Percentiles rank a stretch among this genome's conserved stretches.
phyloP scores from a whole-genome alignment of 768 basidiomycete species.

The Sistotremastrum niveocremeum region DNA sequence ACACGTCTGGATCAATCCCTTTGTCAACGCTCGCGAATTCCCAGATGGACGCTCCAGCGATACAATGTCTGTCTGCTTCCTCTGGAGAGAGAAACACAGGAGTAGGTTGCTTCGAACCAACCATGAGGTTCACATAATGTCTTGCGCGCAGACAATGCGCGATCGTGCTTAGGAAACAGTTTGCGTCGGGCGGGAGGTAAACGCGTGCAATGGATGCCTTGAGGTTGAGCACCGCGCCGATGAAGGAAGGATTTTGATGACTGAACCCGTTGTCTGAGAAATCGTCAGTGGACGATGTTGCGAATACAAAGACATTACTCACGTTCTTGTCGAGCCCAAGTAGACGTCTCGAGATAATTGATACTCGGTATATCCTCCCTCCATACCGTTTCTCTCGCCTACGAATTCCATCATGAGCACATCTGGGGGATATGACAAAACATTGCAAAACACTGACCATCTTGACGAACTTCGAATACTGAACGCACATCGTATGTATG shows the following conservation, averaged over 20 bases:
- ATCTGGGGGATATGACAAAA: too few species aligned
- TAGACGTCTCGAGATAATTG: conserved; percentile 82
- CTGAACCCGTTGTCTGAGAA: conserved; percentile 64
- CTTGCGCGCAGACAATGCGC: conserved; percentile 74
- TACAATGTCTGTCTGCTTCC: conserved; percentile 71
- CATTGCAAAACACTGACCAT: conserved; percentile 32
- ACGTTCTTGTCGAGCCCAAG: conserved; percentile 69
- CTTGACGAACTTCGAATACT: conserved; percentile 81
- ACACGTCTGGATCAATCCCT: conserved; percentile 62
- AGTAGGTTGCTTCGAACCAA: conserved; percentile 76
- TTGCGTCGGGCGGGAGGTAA: conserved; percentile 84
- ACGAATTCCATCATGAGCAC: not conserved
- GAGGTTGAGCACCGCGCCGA: conserved; percentile 72
- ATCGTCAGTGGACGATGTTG: too few species aligned
- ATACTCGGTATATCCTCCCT: conserved; percentile 54
- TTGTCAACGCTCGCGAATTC: conserved; percentile 65
- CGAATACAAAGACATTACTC: too few species aligned
- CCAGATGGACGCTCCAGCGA: conserved; percentile 82
- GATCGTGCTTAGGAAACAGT: conserved; percentile 72
- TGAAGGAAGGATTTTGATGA: conserved; percentile 78
- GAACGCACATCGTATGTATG: conserved; percentile 80
- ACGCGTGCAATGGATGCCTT: conserved; percentile 61
- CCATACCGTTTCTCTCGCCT: conserved; percentile 57
- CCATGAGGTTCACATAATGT: conserved; percentile 81
- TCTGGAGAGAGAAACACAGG: conserved; percentile 65